These are phyloP conservation scores for Boletus rubropictus DNA, from an alignment of 768 basidiomycete species.

Conservation along the genomic window DNA sequence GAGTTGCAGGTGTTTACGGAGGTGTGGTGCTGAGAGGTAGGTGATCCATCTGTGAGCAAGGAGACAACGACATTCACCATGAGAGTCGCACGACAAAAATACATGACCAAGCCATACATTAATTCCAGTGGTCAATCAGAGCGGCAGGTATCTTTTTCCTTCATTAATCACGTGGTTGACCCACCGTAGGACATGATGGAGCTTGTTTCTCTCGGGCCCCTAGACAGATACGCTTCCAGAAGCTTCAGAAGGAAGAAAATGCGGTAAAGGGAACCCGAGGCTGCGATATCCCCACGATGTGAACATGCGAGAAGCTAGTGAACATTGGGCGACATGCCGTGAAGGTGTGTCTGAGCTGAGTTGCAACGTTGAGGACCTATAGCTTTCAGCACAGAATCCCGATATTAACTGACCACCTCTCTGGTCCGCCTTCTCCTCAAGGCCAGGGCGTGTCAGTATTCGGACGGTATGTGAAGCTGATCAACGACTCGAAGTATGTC, in stretches of 20 bases:
- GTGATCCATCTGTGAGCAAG: background rate
- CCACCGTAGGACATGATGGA: background rate
- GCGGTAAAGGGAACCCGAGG: background rate
- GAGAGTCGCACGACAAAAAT: background rate
- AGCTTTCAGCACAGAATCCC: background rate
- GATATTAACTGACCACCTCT: background rate
- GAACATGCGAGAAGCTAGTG: slow-evolving; percentile 3
- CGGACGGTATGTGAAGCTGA: background rate
- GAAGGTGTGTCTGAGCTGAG: slow-evolving; percentile 1
- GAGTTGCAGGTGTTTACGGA: background rate
- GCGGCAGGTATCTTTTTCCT: background rate
- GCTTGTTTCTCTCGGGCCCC: background rate
- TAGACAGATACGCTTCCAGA: background rate
- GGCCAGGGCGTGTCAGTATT: background rate
- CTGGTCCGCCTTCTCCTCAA: background rate
- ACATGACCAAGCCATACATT: background rate
- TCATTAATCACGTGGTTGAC: slow-evolving; percentile 6
- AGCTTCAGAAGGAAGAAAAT: slow-evolving; percentile 1
- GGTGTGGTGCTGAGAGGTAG: background rate
- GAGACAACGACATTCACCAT: background rate
- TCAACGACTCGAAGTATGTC: background rate
- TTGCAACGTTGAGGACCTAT: background rate
- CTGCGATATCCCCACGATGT: background rate
- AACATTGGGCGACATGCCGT: background rate
- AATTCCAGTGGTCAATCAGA: background rate